Percentiles rank a stretch among this genome's conserved stretches.
These are phyloP conservation scores for Volutella citrinella DNA, from an alignment of 2,329 filamentous ascomycete genomes.

Conservation along the genomic window DNA sequence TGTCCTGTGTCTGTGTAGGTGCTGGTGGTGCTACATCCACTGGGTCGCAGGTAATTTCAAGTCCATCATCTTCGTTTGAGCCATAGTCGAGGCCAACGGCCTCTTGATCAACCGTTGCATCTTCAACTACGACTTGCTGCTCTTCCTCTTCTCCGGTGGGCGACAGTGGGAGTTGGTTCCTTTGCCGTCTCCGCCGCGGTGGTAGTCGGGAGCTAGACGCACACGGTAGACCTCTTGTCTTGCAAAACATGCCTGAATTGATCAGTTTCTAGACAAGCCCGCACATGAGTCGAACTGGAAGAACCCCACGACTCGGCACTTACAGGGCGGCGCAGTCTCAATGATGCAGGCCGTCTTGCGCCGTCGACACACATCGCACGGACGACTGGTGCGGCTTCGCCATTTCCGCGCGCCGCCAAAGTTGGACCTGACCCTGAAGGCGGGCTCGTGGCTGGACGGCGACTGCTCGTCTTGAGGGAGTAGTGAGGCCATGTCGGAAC, in stretches of 20 bases:
- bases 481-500: too few species aligned
- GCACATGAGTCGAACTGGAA: too few species aligned
- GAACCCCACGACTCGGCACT: slow-evolving; percentile 10
- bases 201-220: slow-evolving; percentile 8
- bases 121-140: too few species aligned
- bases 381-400: slow-evolving; percentile 34
- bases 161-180: not conserved
- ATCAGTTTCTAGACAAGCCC: too few species aligned
- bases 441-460: slow-evolving; percentile 1
- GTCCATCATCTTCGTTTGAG: slow-evolving; percentile 3
- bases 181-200: slow-evolving; percentile 4
- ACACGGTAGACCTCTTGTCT: slow-evolving; percentile 6
- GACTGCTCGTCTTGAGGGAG: too few species aligned
- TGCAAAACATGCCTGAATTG: slow-evolving; percentile 6
- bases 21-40: not conserved
- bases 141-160: too few species aligned
- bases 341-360: slow-evolving; percentile 37
- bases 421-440: slow-evolving; percentile 17
- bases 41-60: not conserved
- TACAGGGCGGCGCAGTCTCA: slow-evolving; percentile 32
- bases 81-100: too few species aligned
- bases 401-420: slow-evolving; percentile 25
- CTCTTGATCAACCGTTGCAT: too few species aligned
- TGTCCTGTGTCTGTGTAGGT: not conserved
- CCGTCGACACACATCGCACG: slow-evolving; percentile 33